Evolutionary conservation across 2,329 filamentous ascomycete species (phyloP).

Genomic region (Claviceps sp.): DNA sequence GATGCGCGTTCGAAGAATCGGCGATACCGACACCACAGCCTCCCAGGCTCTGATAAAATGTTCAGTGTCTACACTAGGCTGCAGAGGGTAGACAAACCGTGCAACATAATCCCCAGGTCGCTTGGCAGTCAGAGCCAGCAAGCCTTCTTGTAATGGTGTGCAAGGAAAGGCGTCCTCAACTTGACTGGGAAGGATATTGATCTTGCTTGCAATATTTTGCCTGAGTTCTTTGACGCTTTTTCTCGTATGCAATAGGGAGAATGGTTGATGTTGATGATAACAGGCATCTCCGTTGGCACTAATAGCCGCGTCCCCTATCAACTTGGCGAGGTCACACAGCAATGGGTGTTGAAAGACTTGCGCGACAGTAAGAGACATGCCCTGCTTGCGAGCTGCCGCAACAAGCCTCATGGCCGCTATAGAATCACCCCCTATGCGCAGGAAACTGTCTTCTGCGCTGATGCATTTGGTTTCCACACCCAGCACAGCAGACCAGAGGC

Average conservation of each 20-base stretch:
- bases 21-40: slow-evolving; percentile 17
- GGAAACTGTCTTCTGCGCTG: slow-evolving; percentile 29
- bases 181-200: not conserved
- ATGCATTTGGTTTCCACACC: slow-evolving; percentile 12
- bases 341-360: slow-evolving; percentile 22
- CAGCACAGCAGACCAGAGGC: slow-evolving; percentile 6
- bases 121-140: slow-evolving; percentile 33
- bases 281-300: not conserved
- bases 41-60: slow-evolving; percentile 24
- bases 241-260: not conserved
- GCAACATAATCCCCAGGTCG: slow-evolving; percentile 32
- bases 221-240: not conserved
- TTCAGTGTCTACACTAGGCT: slow-evolving; percentile 15
- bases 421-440: slow-evolving; percentile 33
- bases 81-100: slow-evolving; percentile 27
- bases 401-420: slow-evolving; percentile 30
- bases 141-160: slow-evolving; percentile 35
- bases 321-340: slow-evolving; percentile 1
- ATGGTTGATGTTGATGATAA: not conserved
- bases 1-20: slow-evolving; percentile 32
- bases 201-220: not conserved
- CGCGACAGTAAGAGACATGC: slow-evolving; percentile 25
- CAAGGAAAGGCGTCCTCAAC: slow-evolving; percentile 38
- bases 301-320: not conserved
- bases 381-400: slow-evolving; percentile 19